Evolutionary conservation across 1,139 yeast species (phyloP).

Genomic region (Ogataea hybrid): DNA sequence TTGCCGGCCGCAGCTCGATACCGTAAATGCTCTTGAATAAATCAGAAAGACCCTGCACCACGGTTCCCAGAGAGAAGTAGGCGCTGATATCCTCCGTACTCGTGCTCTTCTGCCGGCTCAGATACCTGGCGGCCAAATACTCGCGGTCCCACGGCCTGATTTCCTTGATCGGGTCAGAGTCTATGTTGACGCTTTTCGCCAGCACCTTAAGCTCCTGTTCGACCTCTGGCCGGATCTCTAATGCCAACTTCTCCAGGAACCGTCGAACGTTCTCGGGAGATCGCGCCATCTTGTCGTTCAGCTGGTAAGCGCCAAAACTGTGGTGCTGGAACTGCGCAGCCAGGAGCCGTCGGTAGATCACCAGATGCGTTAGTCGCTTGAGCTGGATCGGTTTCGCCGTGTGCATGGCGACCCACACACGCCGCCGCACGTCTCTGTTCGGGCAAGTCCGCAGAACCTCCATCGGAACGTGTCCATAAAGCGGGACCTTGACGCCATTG

Average conservation of each 20-base stretch:
- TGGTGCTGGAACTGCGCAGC: constrained; percentile 72
- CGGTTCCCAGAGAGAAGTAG: constrained; percentile 83
- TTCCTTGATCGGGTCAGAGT: constrained; percentile 37
- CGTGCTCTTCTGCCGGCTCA: constrained; percentile 35
- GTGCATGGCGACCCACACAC: constrained; percentile 75
- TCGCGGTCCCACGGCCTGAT: constrained; percentile 94
- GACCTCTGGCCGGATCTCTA: constrained; percentile 52
- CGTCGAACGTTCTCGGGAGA: constrained; percentile 71
- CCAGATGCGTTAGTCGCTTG: constrained; percentile 51
- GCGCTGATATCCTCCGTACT: constrained; percentile 44
- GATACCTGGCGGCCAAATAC: constrained; percentile 45
- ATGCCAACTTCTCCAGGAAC: constrained; percentile 61
- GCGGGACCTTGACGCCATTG: constrained; percentile 51
- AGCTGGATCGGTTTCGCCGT: constrained; percentile 57
- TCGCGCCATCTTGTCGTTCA: constrained; percentile 89
- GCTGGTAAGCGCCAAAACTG: constrained; percentile 76
- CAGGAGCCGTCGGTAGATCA: constrained; percentile 65
- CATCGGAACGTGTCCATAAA: constrained; percentile 67
- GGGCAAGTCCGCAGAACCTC: constrained; percentile 60
- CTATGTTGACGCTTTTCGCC: constrained; percentile 22
- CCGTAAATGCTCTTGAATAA: constrained; percentile 74
- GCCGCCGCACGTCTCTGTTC: constrained; percentile 56
- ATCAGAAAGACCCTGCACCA: constrained; percentile 77
- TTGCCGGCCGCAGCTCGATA: constrained; percentile 66
- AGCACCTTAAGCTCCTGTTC: constrained; percentile 50